Evolutionary conservation across 1,284 basidiomycete species (phyloP).

Genomic region (Cerioporus squamosus): DNA sequence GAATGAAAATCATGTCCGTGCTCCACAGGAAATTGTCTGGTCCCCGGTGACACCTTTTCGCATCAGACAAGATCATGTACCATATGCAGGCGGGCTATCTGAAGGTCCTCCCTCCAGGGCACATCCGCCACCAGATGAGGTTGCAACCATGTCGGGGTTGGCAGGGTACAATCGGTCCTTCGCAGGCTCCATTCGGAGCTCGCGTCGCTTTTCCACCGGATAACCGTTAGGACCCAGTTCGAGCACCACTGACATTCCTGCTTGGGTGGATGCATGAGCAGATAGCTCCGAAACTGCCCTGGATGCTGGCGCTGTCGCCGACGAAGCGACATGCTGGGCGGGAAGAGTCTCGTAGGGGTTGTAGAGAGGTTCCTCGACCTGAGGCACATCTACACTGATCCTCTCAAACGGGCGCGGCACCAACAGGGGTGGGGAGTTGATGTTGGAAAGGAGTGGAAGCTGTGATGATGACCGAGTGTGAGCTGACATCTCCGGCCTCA

Average conservation of each 20-base stretch:
- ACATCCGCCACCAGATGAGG: no score
- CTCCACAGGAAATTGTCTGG: no score
- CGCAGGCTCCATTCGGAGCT: not conserved
- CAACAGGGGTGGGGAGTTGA: not conserved
- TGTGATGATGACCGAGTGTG: not conserved
- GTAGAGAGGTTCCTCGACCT: not conserved
- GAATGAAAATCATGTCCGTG: no score
- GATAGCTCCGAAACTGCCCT: not conserved
- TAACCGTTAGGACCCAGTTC: not conserved
- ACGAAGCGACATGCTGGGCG: no score
- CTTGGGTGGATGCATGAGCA: not conserved
- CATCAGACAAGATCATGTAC: not conserved
- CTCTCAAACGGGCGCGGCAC: no score
- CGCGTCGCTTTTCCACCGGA: not conserved
- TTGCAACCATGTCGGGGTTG: not conserved
- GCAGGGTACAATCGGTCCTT: not conserved
- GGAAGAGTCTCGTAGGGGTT: not conserved
- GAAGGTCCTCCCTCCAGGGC: not conserved
- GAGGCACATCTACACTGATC: not conserved
- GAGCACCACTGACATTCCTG: not conserved
- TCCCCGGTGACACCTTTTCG: no score
- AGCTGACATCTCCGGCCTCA: no score
- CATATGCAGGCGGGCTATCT: not conserved
- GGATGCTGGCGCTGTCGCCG: no score
- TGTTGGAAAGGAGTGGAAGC: not conserved